phyloP scores from a whole-genome alignment of 176 grass and related monocot species.

The Lolium perenne region DNA sequence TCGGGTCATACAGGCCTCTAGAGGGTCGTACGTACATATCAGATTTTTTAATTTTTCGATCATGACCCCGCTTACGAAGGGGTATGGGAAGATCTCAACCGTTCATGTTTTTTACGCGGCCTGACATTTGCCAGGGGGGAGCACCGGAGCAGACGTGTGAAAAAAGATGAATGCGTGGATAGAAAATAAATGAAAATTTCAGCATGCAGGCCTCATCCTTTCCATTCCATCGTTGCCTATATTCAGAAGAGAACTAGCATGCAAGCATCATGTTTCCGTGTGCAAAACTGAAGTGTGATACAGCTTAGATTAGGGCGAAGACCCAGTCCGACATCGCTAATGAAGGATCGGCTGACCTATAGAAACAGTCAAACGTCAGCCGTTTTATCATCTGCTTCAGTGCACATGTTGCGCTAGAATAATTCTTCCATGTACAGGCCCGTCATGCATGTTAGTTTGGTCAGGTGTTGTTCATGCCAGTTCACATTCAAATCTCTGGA shows the following conservation, averaged over 20 bases:
- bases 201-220: too few relatives aligned
- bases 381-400: not conserved
- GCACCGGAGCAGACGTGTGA: too few relatives aligned
- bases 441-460: not conserved
- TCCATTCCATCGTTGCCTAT: too few relatives aligned
- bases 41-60: too few relatives aligned
- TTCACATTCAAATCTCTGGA: conserved; percentile 31
- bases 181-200: not conserved
- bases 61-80: too few relatives aligned
- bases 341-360: not conserved
- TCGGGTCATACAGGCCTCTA: too few relatives aligned
- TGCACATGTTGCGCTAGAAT: not conserved
- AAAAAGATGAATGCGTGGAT: not conserved
- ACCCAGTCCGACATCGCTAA: not conserved
- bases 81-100: too few relatives aligned
- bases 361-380: not conserved
- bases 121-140: too few relatives aligned
- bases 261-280: not conserved
- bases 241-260: too few relatives aligned
- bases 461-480: not conserved
- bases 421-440: not conserved
- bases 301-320: not conserved
- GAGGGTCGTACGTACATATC: too few relatives aligned
- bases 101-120: too few relatives aligned
- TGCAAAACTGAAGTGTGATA: not conserved